phyloP scores from a whole-genome alignment of 2,329 filamentous ascomycete genomes.

The Periconia macrospinosa region DNA sequence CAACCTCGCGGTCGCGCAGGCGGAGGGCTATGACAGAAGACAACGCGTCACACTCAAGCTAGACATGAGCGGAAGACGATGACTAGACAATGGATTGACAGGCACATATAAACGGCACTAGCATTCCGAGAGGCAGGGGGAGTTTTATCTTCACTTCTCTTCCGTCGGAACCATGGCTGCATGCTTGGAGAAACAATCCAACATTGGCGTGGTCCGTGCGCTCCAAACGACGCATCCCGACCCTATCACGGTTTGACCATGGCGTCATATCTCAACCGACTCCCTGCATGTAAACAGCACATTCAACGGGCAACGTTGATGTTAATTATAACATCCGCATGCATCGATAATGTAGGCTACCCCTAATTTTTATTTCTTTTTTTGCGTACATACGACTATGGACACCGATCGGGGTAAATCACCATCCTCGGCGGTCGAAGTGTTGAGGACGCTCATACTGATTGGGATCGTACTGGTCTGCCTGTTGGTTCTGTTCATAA shows the following conservation, averaged over 20 bases:
- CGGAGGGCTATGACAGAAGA: not conserved
- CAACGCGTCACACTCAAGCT: not conserved
- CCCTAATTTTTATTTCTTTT: not conserved
- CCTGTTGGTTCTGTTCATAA: slow-evolving; percentile 44
- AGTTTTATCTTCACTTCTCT: not conserved
- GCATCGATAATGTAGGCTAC: no score
- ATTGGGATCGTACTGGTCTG: slow-evolving; percentile 52
- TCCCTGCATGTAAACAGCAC: no score
- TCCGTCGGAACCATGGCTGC: not conserved
- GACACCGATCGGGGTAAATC: slow-evolving; percentile 1
- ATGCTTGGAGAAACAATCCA: no score
- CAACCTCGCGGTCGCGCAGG: not conserved
- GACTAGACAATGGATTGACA: not conserved
- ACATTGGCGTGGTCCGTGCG: no score
- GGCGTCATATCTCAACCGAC: no score
- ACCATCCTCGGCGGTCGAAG: slow-evolving; percentile 34
- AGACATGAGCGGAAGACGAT: not conserved
- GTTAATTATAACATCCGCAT: no score
- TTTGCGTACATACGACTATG: not conserved
- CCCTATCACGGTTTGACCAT: no score
- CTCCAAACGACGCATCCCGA: no score
- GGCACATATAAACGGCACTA: not conserved
- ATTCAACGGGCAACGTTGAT: no score
- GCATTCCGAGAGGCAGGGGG: not conserved
- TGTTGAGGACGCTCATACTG: slow-evolving; percentile 40